Percentiles rank a stretch among this genome's conserved stretches.
Conservation (phyloP, 495 filamentous ascomycete genomes). For the Aspergillus ellipticus region DNA sequence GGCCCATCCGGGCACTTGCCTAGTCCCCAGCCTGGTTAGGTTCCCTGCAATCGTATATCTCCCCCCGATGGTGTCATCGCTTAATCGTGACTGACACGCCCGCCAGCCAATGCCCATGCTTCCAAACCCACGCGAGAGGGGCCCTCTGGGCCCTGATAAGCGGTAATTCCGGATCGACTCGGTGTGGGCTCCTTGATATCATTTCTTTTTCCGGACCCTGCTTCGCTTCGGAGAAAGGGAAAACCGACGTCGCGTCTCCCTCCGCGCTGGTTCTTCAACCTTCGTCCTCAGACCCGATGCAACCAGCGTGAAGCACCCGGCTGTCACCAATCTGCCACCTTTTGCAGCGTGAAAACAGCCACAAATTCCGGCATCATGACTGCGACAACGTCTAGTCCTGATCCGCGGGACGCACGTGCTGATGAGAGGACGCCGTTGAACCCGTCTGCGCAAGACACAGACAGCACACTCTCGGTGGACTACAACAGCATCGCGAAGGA, state of each 20-base stretch:
- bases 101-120: not conserved
- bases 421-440: constrained; percentile 10
- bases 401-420: not conserved
- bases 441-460: not conserved
- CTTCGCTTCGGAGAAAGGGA: not conserved
- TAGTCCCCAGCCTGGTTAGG: not conserved
- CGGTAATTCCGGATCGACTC: not conserved
- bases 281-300: not conserved
- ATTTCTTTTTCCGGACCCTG: not conserved
- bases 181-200: not conserved
- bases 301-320: not conserved
- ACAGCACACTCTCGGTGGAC: not conserved
- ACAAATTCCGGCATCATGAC: not conserved
- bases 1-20: not conserved
- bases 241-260: not conserved
- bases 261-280: not conserved
- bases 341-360: not conserved
- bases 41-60: not conserved
- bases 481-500: constrained; percentile 2
- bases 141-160: not conserved
- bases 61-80: constrained; percentile 3
- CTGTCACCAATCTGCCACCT: not conserved
- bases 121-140: not conserved
- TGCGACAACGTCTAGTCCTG: not conserved
- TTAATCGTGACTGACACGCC: not conserved